Base-by-base conservation (phyloP, 2,329 filamentous ascomycete genomes). In the Xylaria hypoxylon region DNA sequence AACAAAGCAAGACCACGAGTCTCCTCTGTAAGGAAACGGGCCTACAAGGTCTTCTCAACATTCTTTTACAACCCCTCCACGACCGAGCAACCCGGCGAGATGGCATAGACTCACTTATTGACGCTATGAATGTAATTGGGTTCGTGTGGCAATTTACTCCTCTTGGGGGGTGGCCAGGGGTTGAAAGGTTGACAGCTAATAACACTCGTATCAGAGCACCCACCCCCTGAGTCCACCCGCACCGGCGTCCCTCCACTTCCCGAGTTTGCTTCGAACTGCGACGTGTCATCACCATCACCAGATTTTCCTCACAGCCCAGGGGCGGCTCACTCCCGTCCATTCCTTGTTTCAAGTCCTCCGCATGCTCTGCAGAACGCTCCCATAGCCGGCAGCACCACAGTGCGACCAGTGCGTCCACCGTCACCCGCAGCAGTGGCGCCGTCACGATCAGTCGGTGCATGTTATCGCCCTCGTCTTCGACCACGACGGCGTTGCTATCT, bases 141-240 rank as follows among this genome's bases (percentile, higher is more conserved):
- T n/a, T n/a, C n/a, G n/a, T n/a, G n/a, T n/a, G n/a, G n/a, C n/a
- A n/a, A n/a, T n/a, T n/a, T n/a, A n/a, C n/a, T n/a, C n/a, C n/a
- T n/a, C n/a, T n/a, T n/a, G n/a, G n/a, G n/a, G n/a, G n/a, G n/a
- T n/a, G n/a, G n/a, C n/a, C n/a, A n/a, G n/a, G n/a, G n/a, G n/a
- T n/a, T n/a, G n/a, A n/a, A n/a, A n/a, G n/a, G n/a, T n/a, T n/a
- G n/a, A n/a, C n/a, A n/a, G n/a, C n/a, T n/a, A n/a, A n/a, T 52
- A 19, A 15, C n/a, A 35, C 48, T 22, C 11, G 24, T 40, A 55
- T 62, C 22, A 62, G 17, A 56, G 31, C 7, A 2, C 84, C 85
- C 8, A 81, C 24, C 55, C 62, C 3, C 6, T 2, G 3, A 64
- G 15, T 24, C 62, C 62, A 31, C 13, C n/a, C 6, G 33, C 19